phyloP scores from a whole-genome alignment of 345 rosid genomes.

The Draba incana region DNA sequence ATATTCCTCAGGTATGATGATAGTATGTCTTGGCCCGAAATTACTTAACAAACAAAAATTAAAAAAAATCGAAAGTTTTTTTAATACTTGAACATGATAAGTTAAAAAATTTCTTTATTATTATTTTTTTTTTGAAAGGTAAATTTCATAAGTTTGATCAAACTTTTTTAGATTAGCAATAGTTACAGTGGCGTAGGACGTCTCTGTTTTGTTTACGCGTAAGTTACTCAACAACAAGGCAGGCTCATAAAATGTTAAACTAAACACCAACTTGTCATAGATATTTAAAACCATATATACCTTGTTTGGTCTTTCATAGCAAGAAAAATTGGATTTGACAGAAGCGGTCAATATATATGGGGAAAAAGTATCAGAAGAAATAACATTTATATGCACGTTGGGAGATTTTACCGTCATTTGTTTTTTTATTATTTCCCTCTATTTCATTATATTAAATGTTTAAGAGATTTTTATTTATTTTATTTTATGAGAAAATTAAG shows the following conservation, averaged over 20 bases:
- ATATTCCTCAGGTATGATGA: too few relatives aligned
- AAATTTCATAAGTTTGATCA: not conserved
- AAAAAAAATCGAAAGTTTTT: too few relatives aligned
- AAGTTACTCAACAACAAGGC: conserved; percentile 21
- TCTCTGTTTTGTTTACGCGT: conserved; percentile 32
- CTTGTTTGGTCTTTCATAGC: not conserved
- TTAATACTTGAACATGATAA: too few relatives aligned
- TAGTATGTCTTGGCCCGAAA: too few relatives aligned
- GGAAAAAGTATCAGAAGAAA: not conserved
- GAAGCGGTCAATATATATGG: too few relatives aligned
- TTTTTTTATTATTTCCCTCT: too few relatives aligned
- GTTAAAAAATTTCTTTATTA: too few relatives aligned
- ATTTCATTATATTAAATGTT: too few relatives aligned
- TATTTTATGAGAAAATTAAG: too few relatives aligned
- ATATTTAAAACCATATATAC: not conserved
- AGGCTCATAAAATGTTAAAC: not conserved
- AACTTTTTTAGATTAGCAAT: not conserved
- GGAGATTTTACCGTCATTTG: conserved; percentile 3
- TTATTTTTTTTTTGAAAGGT: too few relatives aligned
- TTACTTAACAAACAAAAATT: too few relatives aligned
- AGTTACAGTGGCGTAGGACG: conserved; percentile 21
- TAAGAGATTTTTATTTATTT: too few relatives aligned
- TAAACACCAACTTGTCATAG: conserved; percentile 12
- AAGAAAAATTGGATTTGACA: not conserved
- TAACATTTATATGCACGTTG: conserved; percentile 24